These are phyloP conservation scores for Rutstroemia sydowiana DNA, from an alignment of 2,329 filamentous ascomycete genomes.

Conservation along the genomic window DNA sequence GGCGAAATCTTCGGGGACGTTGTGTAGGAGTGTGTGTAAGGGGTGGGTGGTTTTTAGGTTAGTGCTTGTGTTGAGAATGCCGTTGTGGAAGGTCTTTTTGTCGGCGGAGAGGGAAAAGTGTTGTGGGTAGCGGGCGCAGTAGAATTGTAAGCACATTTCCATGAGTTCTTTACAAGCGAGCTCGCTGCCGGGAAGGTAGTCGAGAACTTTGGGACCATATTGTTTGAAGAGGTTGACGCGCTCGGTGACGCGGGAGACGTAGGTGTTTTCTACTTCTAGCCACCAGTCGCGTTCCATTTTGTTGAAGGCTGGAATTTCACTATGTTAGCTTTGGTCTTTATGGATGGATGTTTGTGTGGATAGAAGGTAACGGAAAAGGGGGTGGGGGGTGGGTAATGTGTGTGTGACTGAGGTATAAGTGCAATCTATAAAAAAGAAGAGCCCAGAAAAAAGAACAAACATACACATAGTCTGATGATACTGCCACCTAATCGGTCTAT, in stretches of 20 bases:
- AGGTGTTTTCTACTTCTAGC: constrained; percentile 78
- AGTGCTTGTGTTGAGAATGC: constrained; percentile 55
- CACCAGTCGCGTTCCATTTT: constrained; percentile 80
- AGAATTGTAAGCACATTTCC: constrained; percentile 77
- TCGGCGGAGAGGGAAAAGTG: constrained; percentile 56
- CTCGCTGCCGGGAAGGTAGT: constrained; percentile 65
- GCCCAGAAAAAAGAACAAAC: constrained; percentile 27
- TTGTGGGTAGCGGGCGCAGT: constrained; percentile 70
- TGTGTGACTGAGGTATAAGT: too few species aligned
- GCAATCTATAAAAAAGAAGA: too few species aligned
- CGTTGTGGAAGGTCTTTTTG: constrained; percentile 57
- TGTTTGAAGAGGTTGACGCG: constrained; percentile 57
- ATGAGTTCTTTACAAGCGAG: constrained; percentile 78
- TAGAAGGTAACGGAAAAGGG: too few species aligned
- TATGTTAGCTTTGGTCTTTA: not conserved
- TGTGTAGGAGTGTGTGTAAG: constrained; percentile 63
- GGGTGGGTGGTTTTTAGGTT: constrained; percentile 56
- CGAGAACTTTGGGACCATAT: constrained; percentile 57
- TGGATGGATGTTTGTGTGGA: too few species aligned
- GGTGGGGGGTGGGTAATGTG: too few species aligned
- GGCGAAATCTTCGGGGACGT: constrained; percentile 79
- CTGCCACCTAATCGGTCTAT: constrained; percentile 73
- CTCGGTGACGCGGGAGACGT: constrained; percentile 58
- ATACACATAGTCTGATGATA: constrained; percentile 91
- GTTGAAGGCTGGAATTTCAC: constrained; percentile 55